Conservation (phyloP, 2,329 filamentous ascomycete species). For the Penicillium sp. region DNA sequence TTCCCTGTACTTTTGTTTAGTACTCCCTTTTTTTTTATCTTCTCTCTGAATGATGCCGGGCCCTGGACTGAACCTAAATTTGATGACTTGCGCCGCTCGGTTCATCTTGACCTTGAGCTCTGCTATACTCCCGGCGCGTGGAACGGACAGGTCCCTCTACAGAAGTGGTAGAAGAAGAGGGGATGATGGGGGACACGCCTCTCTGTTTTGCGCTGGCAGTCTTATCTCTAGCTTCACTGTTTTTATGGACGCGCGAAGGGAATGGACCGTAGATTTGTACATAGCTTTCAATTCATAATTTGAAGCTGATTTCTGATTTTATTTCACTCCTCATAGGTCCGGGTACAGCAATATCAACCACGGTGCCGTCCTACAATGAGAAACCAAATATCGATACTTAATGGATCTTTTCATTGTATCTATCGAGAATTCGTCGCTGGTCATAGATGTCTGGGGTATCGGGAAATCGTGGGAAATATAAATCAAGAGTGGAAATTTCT, state of each 20-base stretch:
- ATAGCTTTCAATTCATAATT: constrained; percentile 20
- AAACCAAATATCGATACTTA: not conserved
- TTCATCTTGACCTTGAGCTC: constrained; percentile 2
- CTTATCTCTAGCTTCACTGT: not conserved
- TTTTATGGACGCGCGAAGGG: not conserved
- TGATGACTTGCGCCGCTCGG: constrained; percentile 15
- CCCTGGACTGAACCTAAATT: constrained; percentile 1
- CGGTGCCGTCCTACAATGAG: not conserved
- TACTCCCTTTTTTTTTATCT: constrained; percentile 8
- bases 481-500: not conserved
- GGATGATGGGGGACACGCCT: not conserved
- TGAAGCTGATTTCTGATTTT: constrained; percentile 13
- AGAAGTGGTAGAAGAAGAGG: not conserved
- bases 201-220: not conserved
- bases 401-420: not conserved
- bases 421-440: not conserved
- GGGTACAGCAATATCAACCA: too few relatives aligned
- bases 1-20: constrained; percentile 13
- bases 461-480: not conserved
- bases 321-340: not conserved
- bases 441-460: constrained; percentile 8
- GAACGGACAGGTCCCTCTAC: not conserved
- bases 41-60: constrained; percentile 5
- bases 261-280: constrained; percentile 17
- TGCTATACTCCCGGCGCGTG: constrained; percentile 3